Percentiles rank a stretch among this genome's conserved stretches.
Evolutionary conservation across 2,329 filamentous ascomycete species (phyloP).

Genomic region (Ploettnerulaceae sp.): DNA sequence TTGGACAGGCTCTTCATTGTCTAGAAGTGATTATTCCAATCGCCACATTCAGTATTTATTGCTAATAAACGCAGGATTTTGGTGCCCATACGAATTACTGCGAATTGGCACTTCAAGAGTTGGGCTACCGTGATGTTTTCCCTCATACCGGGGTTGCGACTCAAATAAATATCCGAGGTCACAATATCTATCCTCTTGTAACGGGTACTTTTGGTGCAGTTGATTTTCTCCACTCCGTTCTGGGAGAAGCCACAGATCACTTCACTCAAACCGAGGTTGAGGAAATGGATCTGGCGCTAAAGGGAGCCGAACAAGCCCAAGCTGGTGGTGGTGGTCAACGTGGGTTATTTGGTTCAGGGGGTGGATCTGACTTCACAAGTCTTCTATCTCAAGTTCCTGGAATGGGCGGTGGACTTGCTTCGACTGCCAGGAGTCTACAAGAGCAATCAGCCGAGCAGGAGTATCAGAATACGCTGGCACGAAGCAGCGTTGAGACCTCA

Average conservation of each 20-base stretch:
- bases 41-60: not conserved
- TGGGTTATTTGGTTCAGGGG: slow-evolving; percentile 33
- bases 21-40: slow-evolving; percentile 35
- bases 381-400: slow-evolving; percentile 73
- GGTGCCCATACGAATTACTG: slow-evolving; percentile 81
- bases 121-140: slow-evolving; percentile 65
- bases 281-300: slow-evolving; percentile 70
- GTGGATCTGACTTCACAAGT: slow-evolving; percentile 59
- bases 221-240: slow-evolving; percentile 73
- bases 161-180: slow-evolving; percentile 61
- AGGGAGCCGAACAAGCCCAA: slow-evolving; percentile 55
- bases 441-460: slow-evolving; percentile 59
- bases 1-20: slow-evolving; percentile 54
- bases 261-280: slow-evolving; percentile 83
- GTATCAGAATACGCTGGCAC: slow-evolving; percentile 45
- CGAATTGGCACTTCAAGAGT: slow-evolving; percentile 69
- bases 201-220: slow-evolving; percentile 76
- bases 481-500: slow-evolving; percentile 32
- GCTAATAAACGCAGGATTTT: slow-evolving; percentile 48
- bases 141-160: slow-evolving; percentile 65
- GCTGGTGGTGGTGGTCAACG: slow-evolving; percentile 35
- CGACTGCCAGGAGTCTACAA: slow-evolving; percentile 60
- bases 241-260: slow-evolving; percentile 73
- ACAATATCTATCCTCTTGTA: slow-evolving; percentile 66
- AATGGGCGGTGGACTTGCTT: slow-evolving; percentile 59